Evolutionary conservation across 495 filamentous ascomycete genomes (phyloP), one percentile per base, ranked within the genome.

Genomic region (Amniculicola lignicola): DNA sequence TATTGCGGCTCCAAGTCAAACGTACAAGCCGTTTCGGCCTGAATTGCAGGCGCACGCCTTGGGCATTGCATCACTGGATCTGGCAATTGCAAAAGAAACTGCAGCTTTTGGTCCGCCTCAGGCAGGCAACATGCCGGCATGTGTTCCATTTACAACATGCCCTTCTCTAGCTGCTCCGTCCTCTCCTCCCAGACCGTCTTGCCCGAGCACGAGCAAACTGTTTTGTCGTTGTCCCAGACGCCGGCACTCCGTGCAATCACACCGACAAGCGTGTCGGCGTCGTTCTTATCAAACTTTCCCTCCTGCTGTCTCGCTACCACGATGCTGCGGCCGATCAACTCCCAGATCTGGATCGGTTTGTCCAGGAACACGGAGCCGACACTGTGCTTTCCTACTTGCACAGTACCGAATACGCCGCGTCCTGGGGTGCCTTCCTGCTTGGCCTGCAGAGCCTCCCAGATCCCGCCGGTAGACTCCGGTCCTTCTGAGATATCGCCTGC

Each of bases 171-270:
- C 73, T 94, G 86, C 67, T 97, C 92, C 74, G 84, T 85, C 67
- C 93, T 79, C 77, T 98, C 93, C 71, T 97, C 86, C 93, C 93
- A 98, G 27, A 98, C 78, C 62, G 90, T 96, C 82, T 98, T 96
- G 2, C 93, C 93, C 35, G 89, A 94, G 71, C 93, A 97, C 12
- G 88, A 92, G 68, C 84, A 84, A 23, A 98, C 93, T 64, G 87
- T 96, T 79, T 96, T 98, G 68, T 96, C 90, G 66, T 98, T 97
- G 69, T 96, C 91, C 93, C 93, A 97, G 46, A 95, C 85, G 12
- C 93, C 93, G 21, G 93, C 91, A 72, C 89, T 95, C 66, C 93
- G 77, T 37, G 93, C 93, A 68, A 97, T 88, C 45, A 97, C 90
- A 27, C 93, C 93, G 5, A 95, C 86, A 35, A 95, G 73, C 25